Conservation (phyloP, 345 rosid genomes). For the Schrenkiella parvula region DNA sequence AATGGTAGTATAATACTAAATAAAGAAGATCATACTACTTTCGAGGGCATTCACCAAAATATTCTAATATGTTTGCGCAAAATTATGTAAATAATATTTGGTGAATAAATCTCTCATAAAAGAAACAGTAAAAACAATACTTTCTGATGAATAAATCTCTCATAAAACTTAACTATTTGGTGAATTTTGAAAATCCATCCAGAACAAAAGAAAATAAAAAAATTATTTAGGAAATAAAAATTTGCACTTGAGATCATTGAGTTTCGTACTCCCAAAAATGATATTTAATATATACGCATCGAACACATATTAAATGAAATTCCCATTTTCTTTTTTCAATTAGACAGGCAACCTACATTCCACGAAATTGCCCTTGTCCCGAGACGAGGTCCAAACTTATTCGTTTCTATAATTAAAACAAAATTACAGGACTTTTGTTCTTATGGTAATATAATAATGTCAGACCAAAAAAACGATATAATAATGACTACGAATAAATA, state of each 20-base stretch:
- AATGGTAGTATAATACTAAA: too few species aligned
- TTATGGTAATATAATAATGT: constrained; percentile 20
- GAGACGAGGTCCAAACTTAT: constrained; percentile 28
- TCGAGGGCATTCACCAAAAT: too few species aligned
- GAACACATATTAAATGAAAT: constrained; percentile 1
- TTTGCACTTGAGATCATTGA: neutral
- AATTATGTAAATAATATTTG: too few species aligned
- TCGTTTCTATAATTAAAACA: constrained; percentile 11
- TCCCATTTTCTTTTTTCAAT: neutral
- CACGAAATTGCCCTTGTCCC: constrained; percentile 20
- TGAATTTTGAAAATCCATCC: too few species aligned
- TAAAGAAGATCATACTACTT: too few species aligned
- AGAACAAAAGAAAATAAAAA: too few species aligned
- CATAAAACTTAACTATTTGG: too few species aligned
- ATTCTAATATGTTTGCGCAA: too few species aligned
- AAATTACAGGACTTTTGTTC: constrained; percentile 13
- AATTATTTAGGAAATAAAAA: neutral
- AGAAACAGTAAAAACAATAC: too few species aligned
- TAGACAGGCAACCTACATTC: constrained; percentile 30
- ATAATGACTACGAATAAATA: constrained; percentile 4
- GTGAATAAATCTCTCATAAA: too few species aligned
- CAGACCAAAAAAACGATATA: constrained; percentile 7
- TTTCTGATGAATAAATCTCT: too few species aligned
- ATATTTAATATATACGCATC: neutral
- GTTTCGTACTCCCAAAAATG: neutral